Percentiles rank a stretch among this genome's conserved stretches.
Evolutionary conservation across 176 grass and related monocot genomes (phyloP).

Genomic region (Phragmites australis): DNA sequence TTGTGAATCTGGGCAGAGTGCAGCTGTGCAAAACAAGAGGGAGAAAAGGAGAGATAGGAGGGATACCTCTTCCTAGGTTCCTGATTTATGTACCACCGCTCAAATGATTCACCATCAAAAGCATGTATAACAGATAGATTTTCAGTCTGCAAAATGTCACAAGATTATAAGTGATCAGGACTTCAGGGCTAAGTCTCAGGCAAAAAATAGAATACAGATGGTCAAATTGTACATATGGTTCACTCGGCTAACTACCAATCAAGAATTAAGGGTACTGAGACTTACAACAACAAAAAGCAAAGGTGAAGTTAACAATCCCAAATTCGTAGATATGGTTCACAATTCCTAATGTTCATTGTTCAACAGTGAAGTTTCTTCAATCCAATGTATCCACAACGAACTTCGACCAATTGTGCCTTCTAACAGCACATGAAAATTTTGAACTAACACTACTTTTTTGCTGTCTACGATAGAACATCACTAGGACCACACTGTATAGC

Average conservation of each 20-base stretch:
- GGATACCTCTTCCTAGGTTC: conserved; percentile 50
- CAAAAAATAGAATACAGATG: background rate
- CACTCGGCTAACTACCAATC: background rate
- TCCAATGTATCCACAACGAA: background rate
- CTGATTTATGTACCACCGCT: conserved; percentile 48
- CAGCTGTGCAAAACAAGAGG: background rate
- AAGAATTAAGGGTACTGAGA: background rate
- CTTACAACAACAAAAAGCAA: background rate
- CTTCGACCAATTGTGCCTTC: background rate
- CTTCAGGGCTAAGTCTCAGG: background rate
- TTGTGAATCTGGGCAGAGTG: background rate
- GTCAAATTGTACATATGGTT: background rate
- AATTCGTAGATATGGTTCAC: background rate
- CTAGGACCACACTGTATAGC: background rate
- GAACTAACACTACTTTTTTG: background rate
- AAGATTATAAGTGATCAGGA: conserved; percentile 15
- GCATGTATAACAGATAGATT: conserved; percentile 55
- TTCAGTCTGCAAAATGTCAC: conserved; percentile 33
- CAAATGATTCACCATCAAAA: conserved; percentile 54
- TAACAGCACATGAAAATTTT: background rate
- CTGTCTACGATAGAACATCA: background rate
- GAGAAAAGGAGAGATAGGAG: background rate
- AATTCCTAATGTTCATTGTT: background rate
- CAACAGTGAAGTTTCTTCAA: background rate
- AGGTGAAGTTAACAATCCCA: background rate